Evolutionary conservation across 768 basidiomycete genomes (phyloP).

Genomic region (Leccinum obscurum): DNA sequence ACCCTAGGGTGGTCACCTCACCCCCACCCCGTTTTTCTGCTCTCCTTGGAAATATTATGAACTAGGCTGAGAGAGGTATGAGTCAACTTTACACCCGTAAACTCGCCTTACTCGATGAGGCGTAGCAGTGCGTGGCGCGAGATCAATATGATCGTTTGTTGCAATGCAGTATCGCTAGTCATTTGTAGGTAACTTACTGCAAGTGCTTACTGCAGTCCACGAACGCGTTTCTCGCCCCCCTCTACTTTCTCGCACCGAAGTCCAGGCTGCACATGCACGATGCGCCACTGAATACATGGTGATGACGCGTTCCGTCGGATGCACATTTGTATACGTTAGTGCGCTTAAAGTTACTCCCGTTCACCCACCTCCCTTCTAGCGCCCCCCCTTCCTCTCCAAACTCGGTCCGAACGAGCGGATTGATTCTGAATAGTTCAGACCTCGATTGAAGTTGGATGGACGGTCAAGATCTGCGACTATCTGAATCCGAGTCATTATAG

Average conservation of each 20-base stretch:
- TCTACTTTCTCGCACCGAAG: neutral
- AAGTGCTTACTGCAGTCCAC: neutral
- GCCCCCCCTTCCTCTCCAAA: neutral
- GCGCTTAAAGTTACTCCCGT: neutral
- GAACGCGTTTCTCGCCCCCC: neutral
- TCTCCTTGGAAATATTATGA: neutral
- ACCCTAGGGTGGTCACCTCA: slow-evolving; percentile 4
- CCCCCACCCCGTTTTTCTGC: neutral
- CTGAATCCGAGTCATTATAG: neutral
- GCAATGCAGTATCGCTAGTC: neutral
- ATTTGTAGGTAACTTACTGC: neutral
- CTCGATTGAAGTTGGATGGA: neutral
- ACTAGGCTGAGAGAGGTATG: neutral
- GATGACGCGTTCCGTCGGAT: neutral
- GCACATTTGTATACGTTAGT: neutral
- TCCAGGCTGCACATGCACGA: neutral
- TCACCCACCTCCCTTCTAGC: neutral
- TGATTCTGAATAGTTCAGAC: neutral
- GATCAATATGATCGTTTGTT: neutral
- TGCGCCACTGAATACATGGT: neutral
- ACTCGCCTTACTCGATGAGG: neutral
- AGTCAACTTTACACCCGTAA: neutral
- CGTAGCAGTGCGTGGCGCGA: neutral
- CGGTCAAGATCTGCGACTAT: neutral
- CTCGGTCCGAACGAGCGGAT: neutral